phyloP scores from a whole-genome alignment of 2,329 filamentous ascomycete species.

The Colletotrichum trifolii region DNA sequence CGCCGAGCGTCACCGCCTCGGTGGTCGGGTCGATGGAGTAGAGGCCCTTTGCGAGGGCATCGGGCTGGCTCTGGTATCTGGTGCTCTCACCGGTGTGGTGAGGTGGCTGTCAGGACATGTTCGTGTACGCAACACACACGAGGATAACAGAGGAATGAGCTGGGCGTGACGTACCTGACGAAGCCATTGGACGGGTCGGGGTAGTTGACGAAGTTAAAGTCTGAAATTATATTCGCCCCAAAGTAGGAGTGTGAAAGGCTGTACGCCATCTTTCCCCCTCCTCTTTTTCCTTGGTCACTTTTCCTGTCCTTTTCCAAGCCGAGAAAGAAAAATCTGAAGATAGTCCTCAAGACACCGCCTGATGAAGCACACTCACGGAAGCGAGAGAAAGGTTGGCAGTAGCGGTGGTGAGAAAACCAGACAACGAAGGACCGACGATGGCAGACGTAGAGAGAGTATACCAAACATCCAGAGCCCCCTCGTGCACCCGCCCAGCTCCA shows the following conservation, averaged over 20 bases:
- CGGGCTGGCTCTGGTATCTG: conserved; percentile 57
- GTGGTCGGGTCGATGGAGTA: conserved; percentile 55
- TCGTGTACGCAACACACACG: neutral
- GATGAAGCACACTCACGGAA: neutral
- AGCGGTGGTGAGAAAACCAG: conserved; percentile 7
- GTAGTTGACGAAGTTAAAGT: conserved; percentile 62
- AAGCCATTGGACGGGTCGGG: conserved; percentile 74
- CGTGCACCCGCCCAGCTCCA: neutral
- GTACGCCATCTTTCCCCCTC: conserved; percentile 45
- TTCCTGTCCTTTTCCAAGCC: neutral
- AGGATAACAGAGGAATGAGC: neutral
- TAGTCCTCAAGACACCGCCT: neutral
- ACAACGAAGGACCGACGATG: conserved; percentile 23
- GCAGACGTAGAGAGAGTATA: neutral
- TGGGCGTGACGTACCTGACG: conserved; percentile 66
- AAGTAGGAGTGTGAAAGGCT: conserved; percentile 55
- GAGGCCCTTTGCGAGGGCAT: conserved; percentile 52
- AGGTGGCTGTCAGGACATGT: neutral
- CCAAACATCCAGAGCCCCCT: neutral
- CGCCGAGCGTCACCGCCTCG: conserved; percentile 57
- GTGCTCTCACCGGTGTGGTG: neutral
- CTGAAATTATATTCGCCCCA: conserved; percentile 55
- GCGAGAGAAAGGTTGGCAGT: neutral
- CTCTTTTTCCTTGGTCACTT: neutral
- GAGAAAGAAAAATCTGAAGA: conserved; percentile 3